Base-by-base conservation (phyloP, 257 asterid species). In the Paraleonurus japonicus region DNA sequence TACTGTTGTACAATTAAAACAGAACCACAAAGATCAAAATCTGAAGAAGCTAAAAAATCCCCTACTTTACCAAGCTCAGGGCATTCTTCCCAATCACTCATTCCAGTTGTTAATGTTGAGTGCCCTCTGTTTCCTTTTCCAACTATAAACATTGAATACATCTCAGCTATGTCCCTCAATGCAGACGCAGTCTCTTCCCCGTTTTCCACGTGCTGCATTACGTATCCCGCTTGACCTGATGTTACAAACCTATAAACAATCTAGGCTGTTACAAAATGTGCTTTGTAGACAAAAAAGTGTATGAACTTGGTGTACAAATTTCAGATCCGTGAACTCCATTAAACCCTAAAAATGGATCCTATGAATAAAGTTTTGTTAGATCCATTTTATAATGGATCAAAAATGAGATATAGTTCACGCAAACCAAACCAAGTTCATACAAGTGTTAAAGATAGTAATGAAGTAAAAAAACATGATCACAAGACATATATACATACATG, bases 61-160 rank as follows among this genome's bases (percentile, higher is more conserved):
- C 99, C 99, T 72, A 95, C 88, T 76, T 87, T 89, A 26, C 99
- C 99, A 5, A 95, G 98, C 85, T 90, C 99, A 0, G 97, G 98
- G 76, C 98, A 92, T 79, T 92, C 99, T 83, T 92, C 99, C 99
- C 97, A 95, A 77, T 95, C 99, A 74, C 99, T 92, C 88, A 95
- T 76, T 59, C 98, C 96, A 1, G 87, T 88, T 35, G 92, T 89
- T 74, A 92, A 66, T 16, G 79, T 68, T 0, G 98, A 82, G 79
- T 85, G 78, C 69, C 87, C 87, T 83, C 87, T 79, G 63, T 89
- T 88, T n/a, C 97, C 95, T 62, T 83, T 87, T 39, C 99, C 99
- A 20, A 92, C 97, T 71, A 95, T 84, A 61, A 92, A 87, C 96
- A 95, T 77, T 4, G 99, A 83, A 75, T 95, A 95, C 95, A 92